phyloP scores from a whole-genome alignment of 2,329 filamentous ascomycete species.

The Arthrobotrys sphaeroides region DNA sequence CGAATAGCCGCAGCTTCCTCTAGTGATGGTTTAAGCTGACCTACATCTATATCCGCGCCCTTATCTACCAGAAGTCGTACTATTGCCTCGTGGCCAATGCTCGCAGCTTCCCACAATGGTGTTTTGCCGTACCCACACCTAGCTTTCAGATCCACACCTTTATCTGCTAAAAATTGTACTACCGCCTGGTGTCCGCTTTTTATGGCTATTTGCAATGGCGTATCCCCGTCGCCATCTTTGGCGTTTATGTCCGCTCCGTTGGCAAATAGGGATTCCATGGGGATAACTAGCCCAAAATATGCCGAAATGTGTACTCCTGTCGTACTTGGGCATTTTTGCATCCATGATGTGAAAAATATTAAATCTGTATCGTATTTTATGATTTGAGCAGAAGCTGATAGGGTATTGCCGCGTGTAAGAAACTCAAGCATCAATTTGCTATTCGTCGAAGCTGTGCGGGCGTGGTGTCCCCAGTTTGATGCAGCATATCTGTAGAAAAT shows the following conservation, averaged over 20 bases:
- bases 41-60: background rate
- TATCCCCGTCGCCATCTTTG: background rate
- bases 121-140: background rate
- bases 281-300: background rate
- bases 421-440: background rate
- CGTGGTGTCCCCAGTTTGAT: constrained; percentile 6
- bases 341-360: no score
- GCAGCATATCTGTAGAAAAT: background rate
- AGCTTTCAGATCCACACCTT: background rate
- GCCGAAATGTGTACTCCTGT: background rate
- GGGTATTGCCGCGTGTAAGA: background rate
- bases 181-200: background rate
- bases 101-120: background rate
- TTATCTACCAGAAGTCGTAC: constrained; percentile 21
- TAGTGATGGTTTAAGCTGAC: no score
- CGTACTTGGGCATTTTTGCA: background rate
- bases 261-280: background rate
- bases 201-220: background rate
- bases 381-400: background rate
- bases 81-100: background rate
- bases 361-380: background rate
- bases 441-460: background rate
- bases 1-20: no score
- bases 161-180: background rate
- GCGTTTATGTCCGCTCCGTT: background rate